Evolutionary conservation across 495 filamentous ascomycete genomes (phyloP).

Genomic region (Daldinia decipiens): DNA sequence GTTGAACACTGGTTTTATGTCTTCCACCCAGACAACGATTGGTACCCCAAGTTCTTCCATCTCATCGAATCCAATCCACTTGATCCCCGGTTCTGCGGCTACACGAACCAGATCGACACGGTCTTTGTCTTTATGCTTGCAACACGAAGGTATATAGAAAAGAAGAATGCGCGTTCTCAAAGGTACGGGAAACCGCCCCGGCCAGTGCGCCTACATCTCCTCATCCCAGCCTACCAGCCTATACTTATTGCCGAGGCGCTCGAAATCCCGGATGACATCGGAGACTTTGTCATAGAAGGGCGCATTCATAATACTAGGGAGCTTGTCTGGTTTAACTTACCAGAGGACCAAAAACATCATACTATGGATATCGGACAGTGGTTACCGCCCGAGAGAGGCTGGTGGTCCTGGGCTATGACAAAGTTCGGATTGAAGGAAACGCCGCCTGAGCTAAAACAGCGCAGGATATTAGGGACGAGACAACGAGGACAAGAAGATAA

Average conservation of each 20-base stretch:
- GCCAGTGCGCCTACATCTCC: background rate
- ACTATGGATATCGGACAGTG: slow-evolving; percentile 8
- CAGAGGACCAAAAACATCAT: slow-evolving; percentile 5
- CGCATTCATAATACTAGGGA: slow-evolving; percentile 8
- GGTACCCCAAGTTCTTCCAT: slow-evolving; percentile 14
- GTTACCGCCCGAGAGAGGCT: background rate
- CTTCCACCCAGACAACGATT: slow-evolving; percentile 10
- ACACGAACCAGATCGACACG: slow-evolving; percentile 15
- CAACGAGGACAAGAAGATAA: background rate
- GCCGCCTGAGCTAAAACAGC: background rate
- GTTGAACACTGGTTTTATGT: slow-evolving; percentile 13
- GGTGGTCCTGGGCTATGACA: background rate
- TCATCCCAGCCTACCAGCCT: slow-evolving; percentile 11
- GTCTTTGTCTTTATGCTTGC: slow-evolving; percentile 13
- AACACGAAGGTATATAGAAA: background rate
- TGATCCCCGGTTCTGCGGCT: slow-evolving; percentile 9
- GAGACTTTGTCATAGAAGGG: slow-evolving; percentile 13
- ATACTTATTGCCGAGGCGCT: slow-evolving; percentile 7
- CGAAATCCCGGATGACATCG: slow-evolving; percentile 10
- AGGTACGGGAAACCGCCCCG: background rate
- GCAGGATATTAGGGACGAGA: background rate
- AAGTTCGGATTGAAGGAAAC: slow-evolving; percentile 2
- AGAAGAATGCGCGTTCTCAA: slow-evolving; percentile 1
- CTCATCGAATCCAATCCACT: slow-evolving; percentile 3
- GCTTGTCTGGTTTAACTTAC: slow-evolving; percentile 13